phyloP scores from a whole-genome alignment of 108 stramenopile genomes.

The Thalassiosira profunda region DNA sequence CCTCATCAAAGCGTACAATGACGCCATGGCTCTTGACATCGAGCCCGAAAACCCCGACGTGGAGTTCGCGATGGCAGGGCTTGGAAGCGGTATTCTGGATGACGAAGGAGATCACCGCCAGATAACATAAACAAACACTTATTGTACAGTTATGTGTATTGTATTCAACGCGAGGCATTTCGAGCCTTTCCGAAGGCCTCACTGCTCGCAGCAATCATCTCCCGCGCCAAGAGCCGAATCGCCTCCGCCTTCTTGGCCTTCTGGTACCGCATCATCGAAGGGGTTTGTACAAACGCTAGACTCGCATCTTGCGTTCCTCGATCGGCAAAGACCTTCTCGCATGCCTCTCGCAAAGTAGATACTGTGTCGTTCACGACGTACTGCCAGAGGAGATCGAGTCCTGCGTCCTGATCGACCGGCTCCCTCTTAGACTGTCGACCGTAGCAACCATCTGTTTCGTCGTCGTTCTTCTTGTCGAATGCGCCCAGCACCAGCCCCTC shows the following conservation, averaged over 20 bases:
- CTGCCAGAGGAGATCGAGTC: constrained; percentile 22
- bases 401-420: constrained; percentile 25
- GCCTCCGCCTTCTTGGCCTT: constrained; percentile 17
- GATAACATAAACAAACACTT: constrained; percentile 1
- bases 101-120: constrained; percentile 5
- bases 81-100: constrained; percentile 12
- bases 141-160: too few species aligned
- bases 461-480: not conserved
- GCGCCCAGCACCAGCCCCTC: constrained; percentile 11
- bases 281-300: constrained; percentile 19
- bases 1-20: constrained; percentile 50
- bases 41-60: constrained; percentile 26
- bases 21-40: constrained; percentile 37
- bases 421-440: constrained; percentile 5
- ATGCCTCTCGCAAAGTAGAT: constrained; percentile 11
- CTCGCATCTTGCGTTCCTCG: constrained; percentile 12
- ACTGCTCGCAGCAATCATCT: constrained; percentile 17
- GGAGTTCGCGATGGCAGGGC: constrained; percentile 17
- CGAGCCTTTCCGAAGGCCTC: too few species aligned
- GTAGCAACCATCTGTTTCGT: constrained; percentile 1
- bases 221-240: constrained; percentile 2
- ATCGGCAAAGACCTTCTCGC: constrained; percentile 28
- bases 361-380: constrained; percentile 14
- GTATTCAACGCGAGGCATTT: too few species aligned
- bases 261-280: constrained; percentile 7